A percentile compares a stretch with the other conserved stretches of the same genome.
phyloP scores from a whole-genome alignment of 495 filamentous ascomycete species.

The Penicillium alfredii region DNA sequence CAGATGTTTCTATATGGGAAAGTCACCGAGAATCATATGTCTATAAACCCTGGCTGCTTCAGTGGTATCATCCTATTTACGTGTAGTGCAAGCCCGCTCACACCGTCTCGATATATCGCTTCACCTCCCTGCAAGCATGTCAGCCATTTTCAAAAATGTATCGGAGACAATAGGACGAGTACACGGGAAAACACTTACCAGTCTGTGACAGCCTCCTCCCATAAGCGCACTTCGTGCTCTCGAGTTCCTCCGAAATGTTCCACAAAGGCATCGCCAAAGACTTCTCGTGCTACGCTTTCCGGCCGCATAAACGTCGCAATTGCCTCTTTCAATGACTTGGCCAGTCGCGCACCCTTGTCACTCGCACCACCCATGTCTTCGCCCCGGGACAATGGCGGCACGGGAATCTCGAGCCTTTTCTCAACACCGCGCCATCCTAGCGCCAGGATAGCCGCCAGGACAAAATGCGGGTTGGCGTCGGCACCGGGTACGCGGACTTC shows the following conservation, averaged over 20 bases:
- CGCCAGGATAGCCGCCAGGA: conserved; percentile 79
- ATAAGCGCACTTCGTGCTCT: conserved; percentile 82
- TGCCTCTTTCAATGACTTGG: conserved; percentile 77
- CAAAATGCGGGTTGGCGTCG: conserved; percentile 82
- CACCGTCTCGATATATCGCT: conserved; percentile 48
- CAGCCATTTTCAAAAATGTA: conserved; percentile 6
- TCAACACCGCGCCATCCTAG: conserved; percentile 86
- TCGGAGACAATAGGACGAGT: too few species aligned
- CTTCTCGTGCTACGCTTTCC: conserved; percentile 80
- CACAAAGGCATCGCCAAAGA: conserved; percentile 91
- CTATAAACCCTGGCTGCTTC: too few species aligned
- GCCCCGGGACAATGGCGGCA: conserved; percentile 75
- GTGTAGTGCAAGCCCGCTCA: too few species aligned
- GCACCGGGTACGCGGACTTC: conserved; percentile 89
- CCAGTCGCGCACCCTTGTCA: conserved; percentile 60
- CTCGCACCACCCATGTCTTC: conserved; percentile 64
- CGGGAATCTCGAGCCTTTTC: conserved; percentile 75
- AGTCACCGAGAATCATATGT: too few species aligned
- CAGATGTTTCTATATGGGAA: too few species aligned
- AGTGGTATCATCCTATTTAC: neutral
- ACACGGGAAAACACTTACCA: too few species aligned
- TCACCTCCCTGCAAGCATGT: conserved; percentile 38
- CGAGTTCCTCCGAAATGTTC: conserved; percentile 92
- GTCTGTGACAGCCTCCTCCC: conserved; percentile 94
- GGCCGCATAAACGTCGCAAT: conserved; percentile 64